These are phyloP conservation scores for Mycena capillaripes DNA, from an alignment of 768 basidiomycete species.

Conservation along the genomic window DNA sequence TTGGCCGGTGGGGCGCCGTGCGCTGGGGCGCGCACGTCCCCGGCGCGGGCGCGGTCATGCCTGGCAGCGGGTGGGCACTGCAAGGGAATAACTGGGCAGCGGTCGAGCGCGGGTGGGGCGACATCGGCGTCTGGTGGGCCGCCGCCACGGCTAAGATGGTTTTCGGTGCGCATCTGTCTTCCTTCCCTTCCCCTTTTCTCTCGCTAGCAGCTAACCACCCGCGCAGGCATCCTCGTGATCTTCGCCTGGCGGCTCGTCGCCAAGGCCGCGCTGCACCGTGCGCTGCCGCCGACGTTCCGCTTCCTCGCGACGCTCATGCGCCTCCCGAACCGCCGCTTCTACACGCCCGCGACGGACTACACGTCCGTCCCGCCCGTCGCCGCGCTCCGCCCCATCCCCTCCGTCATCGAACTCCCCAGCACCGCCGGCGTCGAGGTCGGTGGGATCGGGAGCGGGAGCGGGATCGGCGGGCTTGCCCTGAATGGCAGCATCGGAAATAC, in stretches of 20 bases:
- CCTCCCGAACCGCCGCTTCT: constrained; percentile 89
- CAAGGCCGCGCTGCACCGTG: constrained; percentile 79
- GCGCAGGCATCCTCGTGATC: constrained; percentile 82
- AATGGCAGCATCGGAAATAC: too few relatives aligned
- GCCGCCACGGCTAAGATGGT: constrained; percentile 63
- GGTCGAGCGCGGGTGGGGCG: constrained; percentile 51
- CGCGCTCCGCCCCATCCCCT: constrained; percentile 82
- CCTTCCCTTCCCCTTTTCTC: too few relatives aligned
- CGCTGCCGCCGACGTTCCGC: constrained; percentile 90
- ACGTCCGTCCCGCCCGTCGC: constrained; percentile 68
- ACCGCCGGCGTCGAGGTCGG: constrained; percentile 60
- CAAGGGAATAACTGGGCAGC: constrained; percentile 13
- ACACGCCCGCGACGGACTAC: constrained; percentile 94
- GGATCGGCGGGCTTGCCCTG: constrained; percentile 26
- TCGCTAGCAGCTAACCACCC: too few relatives aligned
- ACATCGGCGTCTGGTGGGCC: constrained; percentile 61
- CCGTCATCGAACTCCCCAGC: constrained; percentile 84
- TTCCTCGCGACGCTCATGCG: constrained; percentile 73
- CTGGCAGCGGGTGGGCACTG: constrained; percentile 65
- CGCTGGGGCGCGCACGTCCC: constrained; percentile 56
- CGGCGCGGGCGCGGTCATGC: constrained; percentile 58
- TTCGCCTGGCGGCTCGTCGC: constrained; percentile 92
- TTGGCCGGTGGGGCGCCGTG: constrained; percentile 76
- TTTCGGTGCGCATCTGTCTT: too few relatives aligned
- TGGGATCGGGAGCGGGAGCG: constrained; percentile 57